Percentiles rank a stretch among this genome's conserved stretches.
Evolutionary conservation across 2,329 filamentous ascomycete genomes (phyloP).

Genomic region (Xylariaceae sp.): DNA sequence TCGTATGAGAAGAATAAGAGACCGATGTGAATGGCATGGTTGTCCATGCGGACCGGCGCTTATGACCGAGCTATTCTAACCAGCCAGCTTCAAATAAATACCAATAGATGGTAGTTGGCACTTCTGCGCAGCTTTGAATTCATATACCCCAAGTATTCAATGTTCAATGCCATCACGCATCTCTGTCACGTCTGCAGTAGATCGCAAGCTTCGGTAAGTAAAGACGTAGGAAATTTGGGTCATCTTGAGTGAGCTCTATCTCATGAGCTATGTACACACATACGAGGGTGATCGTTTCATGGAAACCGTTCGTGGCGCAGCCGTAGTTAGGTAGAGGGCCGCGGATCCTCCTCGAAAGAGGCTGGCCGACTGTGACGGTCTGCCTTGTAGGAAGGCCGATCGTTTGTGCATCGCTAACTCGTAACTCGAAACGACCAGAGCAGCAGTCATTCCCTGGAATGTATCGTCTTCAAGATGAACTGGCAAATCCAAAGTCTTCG

Average conservation of each 20-base stretch:
- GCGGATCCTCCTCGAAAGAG: neutral
- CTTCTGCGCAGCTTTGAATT: slow-evolving; percentile 13
- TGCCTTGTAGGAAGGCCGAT: slow-evolving; percentile 22
- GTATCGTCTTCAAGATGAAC: neutral
- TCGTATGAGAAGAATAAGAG: neutral
- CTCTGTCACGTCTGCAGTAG: slow-evolving; percentile 4
- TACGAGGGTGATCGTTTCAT: neutral
- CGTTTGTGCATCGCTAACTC: slow-evolving; percentile 17
- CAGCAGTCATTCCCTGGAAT: slow-evolving; percentile 15
- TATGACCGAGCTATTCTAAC: too few relatives aligned
- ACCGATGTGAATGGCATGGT: neutral
- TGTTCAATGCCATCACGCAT: slow-evolving; percentile 5
- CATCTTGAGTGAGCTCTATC: neutral
- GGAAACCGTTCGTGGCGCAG: neutral
- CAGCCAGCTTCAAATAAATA: slow-evolving; percentile 6
- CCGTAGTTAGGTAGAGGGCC: neutral
- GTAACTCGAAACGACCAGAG: slow-evolving; percentile 5
- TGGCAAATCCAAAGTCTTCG: too few relatives aligned
- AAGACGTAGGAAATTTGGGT: too few relatives aligned
- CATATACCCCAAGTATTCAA: slow-evolving; percentile 10
- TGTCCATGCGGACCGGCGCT: too few relatives aligned
- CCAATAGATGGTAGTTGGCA: slow-evolving; percentile 16
- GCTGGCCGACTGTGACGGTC: slow-evolving; percentile 5
- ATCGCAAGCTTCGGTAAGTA: neutral
- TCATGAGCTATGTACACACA: neutral